Conservation (phyloP, 129 eudicot species). For the Centaurea solstitialis region DNA sequence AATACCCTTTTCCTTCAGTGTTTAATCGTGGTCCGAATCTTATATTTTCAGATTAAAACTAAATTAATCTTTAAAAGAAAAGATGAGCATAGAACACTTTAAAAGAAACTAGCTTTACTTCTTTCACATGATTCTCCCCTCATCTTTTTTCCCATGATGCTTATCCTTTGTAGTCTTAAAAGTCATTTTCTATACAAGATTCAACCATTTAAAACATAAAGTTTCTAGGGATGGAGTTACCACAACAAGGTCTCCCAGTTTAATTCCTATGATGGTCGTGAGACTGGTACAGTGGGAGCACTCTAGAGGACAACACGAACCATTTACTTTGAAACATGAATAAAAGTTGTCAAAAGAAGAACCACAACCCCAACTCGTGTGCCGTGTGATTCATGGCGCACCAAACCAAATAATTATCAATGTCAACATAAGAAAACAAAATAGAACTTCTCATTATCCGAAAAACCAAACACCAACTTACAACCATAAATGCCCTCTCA, state of each 20-base stretch:
- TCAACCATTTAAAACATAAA: conserved; percentile 19
- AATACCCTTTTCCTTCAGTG: conserved; percentile 27
- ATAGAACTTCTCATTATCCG: conserved; percentile 17
- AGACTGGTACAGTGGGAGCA: neutral
- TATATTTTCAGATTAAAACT: neutral
- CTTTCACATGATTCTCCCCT: conserved; percentile 40
- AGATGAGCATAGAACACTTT: conserved; percentile 13
- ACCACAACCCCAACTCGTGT: conserved; percentile 13
- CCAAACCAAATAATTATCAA: conserved; percentile 16
- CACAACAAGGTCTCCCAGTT: no score
- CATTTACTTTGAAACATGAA: neutral
- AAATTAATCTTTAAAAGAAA: neutral
- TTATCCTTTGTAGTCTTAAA: conserved; percentile 24
- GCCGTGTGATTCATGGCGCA: conserved; percentile 23
- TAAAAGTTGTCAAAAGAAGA: neutral
- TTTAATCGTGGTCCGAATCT: conserved; percentile 19
- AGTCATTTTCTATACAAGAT: conserved; percentile 32
- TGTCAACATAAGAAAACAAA: conserved; percentile 8
- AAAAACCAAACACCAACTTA: conserved; percentile 35
- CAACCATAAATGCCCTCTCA: conserved; percentile 36
- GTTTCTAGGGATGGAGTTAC: no score
- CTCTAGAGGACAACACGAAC: neutral
- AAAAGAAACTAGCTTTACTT: conserved; percentile 21
- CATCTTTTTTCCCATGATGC: conserved; percentile 24
- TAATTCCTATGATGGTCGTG: neutral